Evolutionary conservation across 495 filamentous ascomycete genomes (phyloP).

Genomic region (Barbatosphaeria neglecta): DNA sequence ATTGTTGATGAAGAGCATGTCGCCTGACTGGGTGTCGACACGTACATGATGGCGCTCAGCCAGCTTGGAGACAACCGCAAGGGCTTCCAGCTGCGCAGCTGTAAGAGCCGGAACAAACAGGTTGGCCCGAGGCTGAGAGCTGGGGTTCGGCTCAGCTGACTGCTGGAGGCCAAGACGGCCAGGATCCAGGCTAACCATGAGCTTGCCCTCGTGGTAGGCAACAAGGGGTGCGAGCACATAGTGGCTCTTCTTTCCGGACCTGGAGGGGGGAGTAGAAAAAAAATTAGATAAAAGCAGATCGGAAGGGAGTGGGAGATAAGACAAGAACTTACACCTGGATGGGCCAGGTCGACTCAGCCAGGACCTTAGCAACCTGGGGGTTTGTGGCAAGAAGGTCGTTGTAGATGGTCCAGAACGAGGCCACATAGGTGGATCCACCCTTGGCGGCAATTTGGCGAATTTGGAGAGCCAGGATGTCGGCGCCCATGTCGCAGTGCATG

Average conservation of each 20-base stretch:
- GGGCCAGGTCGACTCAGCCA: constrained; percentile 24
- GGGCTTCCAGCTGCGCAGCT: constrained; percentile 19
- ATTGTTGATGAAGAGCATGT: constrained; percentile 56
- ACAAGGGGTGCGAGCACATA: constrained; percentile 28
- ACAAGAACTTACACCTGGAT: constrained; percentile 31
- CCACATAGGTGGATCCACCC: constrained; percentile 30
- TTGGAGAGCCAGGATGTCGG: constrained; percentile 30
- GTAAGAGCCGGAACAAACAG: constrained; percentile 21
- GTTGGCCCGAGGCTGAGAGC: background rate
- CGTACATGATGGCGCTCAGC: constrained; percentile 21
- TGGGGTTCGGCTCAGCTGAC: constrained; percentile 1
- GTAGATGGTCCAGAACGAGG: constrained; percentile 27
- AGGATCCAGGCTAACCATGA: constrained; percentile 29
- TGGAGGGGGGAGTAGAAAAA: constrained; percentile 4
- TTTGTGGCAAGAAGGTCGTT: constrained; percentile 20
- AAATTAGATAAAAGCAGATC: background rate
- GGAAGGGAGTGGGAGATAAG: background rate
- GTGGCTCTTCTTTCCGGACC: constrained; percentile 19
- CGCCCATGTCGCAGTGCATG: constrained; percentile 34
- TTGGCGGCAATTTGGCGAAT: constrained; percentile 23
- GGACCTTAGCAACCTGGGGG: constrained; percentile 17
- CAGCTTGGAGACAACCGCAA: constrained; percentile 17
- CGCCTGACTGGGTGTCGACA: constrained; percentile 42
- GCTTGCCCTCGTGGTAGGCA: constrained; percentile 17
- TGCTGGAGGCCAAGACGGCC: constrained; percentile 32